Evolutionary conservation across 1,284 basidiomycete species (phyloP), one percentile per base, ranked within the genome.

Genomic region (Golubevia sp.): DNA sequence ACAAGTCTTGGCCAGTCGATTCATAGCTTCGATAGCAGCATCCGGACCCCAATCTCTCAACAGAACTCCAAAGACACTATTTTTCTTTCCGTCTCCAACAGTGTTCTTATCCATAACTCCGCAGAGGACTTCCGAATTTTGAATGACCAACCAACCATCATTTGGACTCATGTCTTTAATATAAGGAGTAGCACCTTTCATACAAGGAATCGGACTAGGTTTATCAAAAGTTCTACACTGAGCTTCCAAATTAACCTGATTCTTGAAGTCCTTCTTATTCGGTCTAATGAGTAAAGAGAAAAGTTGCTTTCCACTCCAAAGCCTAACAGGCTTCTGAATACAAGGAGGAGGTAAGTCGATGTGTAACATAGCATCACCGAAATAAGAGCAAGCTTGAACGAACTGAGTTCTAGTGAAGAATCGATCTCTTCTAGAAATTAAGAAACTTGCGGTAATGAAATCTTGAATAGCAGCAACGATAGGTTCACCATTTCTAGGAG

Each of bases 21-120:
- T 96, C 97, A 99, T 99, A 15, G 95, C 95, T 26, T 89, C 87
- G 0, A 95, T 93, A 0, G 97, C 96, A 82, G 94, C 94, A 78
- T 97, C 91, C 1, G 93, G 89, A 6, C 97, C 97, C 84, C 97
- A 99, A 85, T 99, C 97, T 65, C 97, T 89, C 85, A 98, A 89
- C 75, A 99, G 97, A 57, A 98, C 93, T 68, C 96, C 96, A 77
- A 99, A 99, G 44, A 99, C 93, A 1, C 94, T 97, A 84, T 97
- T 98, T 87, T 99, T 99, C 88, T 99, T 99, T 61, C 97, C 97
- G 77, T 94, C 93, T 63, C 97, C 97, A 3, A 99, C 92, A 0
- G 94, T 98, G 21, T 93, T 93, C 86, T 99, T 99, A 86, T 99
- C 97, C 89, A 99, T 97, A 7, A 96, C 92, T 56, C 97, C 97